These are phyloP conservation scores for Didymella glomerata DNA, from an alignment of 2,329 filamentous ascomycete genomes.

Conservation along the genomic window DNA sequence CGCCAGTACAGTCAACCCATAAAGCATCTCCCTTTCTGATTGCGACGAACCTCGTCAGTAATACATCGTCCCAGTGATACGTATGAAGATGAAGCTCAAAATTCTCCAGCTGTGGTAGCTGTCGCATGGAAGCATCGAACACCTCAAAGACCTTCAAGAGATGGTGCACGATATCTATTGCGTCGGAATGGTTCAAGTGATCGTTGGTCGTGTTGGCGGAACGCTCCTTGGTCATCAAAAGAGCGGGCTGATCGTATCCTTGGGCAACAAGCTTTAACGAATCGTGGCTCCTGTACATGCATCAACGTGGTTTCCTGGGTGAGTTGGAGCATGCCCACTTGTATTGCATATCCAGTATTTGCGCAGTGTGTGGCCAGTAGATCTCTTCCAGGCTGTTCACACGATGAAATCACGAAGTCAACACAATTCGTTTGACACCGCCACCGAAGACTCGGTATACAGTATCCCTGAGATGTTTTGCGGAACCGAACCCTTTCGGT, in stretches of 20 bases:
- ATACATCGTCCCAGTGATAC: neutral
- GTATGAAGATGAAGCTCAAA: neutral
- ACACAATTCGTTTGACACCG: neutral
- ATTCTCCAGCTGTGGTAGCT: neutral
- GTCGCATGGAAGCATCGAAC: neutral
- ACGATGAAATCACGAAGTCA: neutral
- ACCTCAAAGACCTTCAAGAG: neutral
- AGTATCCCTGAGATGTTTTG: neutral
- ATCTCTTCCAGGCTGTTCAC: neutral
- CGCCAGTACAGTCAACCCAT: too few species aligned
- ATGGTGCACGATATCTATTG: neutral
- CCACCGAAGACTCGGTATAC: neutral
- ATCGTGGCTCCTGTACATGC: neutral
- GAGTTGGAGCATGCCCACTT: too few species aligned
- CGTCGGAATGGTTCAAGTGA: too few species aligned
- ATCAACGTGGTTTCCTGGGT: too few species aligned
- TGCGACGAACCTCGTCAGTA: neutral
- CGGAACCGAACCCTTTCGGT: neutral
- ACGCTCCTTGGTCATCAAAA: too few species aligned
- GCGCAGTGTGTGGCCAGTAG: neutral
- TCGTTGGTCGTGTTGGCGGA: too few species aligned
- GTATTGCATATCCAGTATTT: neutral
- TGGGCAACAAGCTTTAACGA: too few species aligned
- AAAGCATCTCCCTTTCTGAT: too few species aligned
- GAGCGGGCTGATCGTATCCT: too few species aligned